Base-by-base conservation (phyloP, 805 yeast species). In the Maudiozyma bulderi region DNA sequence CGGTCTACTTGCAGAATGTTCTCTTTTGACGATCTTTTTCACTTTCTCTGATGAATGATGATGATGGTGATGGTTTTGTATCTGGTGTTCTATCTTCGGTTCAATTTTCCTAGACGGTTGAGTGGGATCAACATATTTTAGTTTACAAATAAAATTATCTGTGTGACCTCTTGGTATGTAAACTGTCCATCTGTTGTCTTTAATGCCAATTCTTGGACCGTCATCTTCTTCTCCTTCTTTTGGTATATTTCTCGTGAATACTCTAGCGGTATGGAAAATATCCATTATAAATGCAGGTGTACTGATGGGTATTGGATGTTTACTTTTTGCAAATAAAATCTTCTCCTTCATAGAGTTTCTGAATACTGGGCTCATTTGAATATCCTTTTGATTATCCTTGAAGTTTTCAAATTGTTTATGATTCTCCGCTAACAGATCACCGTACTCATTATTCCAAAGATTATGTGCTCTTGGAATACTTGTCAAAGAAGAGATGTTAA, bases 331-430 rank as follows among this genome's bases (percentile, higher is more conserved):
- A 44, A 61, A 65, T 43, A 60, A 61, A n/a, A 65, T 54, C 48
- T 65, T 65, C 7, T 58, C 58, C 47, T 63, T 65, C 59, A 65
- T 56, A 3, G 68, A 65, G 43, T 61, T 63, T 38, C 64, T 57
- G 13, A 60, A 58, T 3, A 65, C 59, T 43, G 55, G 58, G 41
- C 54, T 60, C 31, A 9, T 34, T n/a, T 41, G 35, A 29, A 56
- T 54, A 46, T 53, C 52, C 26, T 35, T 39, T 11, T 50, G 48
- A 29, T 53, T 34, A n/a, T 20, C 26, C 2, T 20, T 15, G 52
- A 49, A 20, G 32, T 39, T 38, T n/a, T 35, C 38, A 13, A 14
- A 35, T 38, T 38, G 40, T 15, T 38, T 20, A 20, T 15, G 20
- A 35, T 47, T 46, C 26, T 50, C 50, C 10, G 13, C 38, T 14